These are phyloP conservation scores for Chrysoporthe deuterocubensis DNA, from an alignment of 2,329 filamentous ascomycete genomes.

Conservation along the genomic window DNA sequence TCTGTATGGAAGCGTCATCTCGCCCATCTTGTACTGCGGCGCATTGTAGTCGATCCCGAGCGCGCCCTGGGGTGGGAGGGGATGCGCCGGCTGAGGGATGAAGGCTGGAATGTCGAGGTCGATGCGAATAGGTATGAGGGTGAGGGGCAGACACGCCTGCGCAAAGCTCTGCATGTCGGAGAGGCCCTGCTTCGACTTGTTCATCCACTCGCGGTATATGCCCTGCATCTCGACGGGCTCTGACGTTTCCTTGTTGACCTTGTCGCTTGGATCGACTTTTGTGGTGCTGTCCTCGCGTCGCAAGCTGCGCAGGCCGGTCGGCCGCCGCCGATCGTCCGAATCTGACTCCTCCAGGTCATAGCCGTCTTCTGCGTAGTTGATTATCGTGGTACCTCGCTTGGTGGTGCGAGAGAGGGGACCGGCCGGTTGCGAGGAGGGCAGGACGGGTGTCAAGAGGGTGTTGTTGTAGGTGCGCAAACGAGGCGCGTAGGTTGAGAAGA, in stretches of 20 bases:
- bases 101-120: slow-evolving; percentile 89
- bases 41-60: slow-evolving; percentile 71
- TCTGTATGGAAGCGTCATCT: slow-evolving; percentile 81
- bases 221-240: slow-evolving; percentile 83
- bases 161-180: slow-evolving; percentile 65
- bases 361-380: slow-evolving; percentile 97
- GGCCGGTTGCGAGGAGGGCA: slow-evolving; percentile 69
- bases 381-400: slow-evolving; percentile 92
- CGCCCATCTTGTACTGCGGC: slow-evolving; percentile 78
- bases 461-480: slow-evolving; percentile 90
- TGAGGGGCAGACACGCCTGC: slow-evolving; percentile 79
- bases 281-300: slow-evolving; percentile 73
- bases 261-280: slow-evolving; percentile 70
- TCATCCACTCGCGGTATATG: slow-evolving; percentile 96
- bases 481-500: slow-evolving; percentile 89
- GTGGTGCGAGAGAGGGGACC: slow-evolving; percentile 81
- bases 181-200: slow-evolving; percentile 63
- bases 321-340: slow-evolving; percentile 74
- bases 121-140: slow-evolving; percentile 93
- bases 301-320: slow-evolving; percentile 82
- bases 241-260: slow-evolving; percentile 80
- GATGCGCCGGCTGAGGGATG: slow-evolving; percentile 67
- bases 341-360: slow-evolving; percentile 80
- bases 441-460: slow-evolving; percentile 83
- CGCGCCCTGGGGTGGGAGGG: slow-evolving; percentile 54